A percentile compares a stretch with the other conserved stretches of the same genome.
Conservation (phyloP, 225 moss, liverwort and hornwort species). For the Marchantia paleacea region DNA sequence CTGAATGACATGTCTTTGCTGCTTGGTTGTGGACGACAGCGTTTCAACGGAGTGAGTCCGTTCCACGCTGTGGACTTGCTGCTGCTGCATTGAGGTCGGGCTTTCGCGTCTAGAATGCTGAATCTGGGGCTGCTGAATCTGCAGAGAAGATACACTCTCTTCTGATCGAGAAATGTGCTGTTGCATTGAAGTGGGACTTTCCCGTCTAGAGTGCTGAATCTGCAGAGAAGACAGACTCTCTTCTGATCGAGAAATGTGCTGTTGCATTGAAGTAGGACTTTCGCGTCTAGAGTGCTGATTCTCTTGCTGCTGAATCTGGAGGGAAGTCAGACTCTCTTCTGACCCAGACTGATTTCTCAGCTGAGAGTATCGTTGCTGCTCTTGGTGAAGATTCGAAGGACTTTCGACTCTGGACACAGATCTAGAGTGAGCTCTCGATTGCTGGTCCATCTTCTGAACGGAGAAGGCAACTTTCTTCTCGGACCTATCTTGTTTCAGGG, state of each 20-base stretch:
- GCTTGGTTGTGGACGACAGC: not conserved
- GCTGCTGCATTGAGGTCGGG: not conserved
- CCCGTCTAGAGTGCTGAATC: not conserved
- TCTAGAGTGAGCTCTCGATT: constrained; percentile 8
- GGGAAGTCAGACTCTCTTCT: not conserved
- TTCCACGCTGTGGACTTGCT: not conserved
- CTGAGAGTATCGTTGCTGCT: not conserved
- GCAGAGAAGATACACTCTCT: not conserved
- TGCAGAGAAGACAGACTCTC: not conserved
- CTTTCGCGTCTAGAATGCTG: not conserved
- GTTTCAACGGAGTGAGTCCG: not conserved
- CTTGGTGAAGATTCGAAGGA: not conserved
- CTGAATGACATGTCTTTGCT: constrained; percentile 10
- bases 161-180: not conserved
- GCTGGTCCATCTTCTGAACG: not conserved
- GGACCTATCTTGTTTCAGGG: not conserved
- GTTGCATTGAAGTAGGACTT: not conserved
- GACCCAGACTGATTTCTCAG: not conserved
- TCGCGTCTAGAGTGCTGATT: not conserved
- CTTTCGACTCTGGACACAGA: not conserved
- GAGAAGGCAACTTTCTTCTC: constrained; percentile 10
- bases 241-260: not conserved
- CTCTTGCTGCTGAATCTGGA: not conserved
- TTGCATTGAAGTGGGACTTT: not conserved
- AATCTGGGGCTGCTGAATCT: too few relatives aligned